Conservation (phyloP, 2,329 filamentous ascomycete genomes). For the Aspergillus udagawae region DNA sequence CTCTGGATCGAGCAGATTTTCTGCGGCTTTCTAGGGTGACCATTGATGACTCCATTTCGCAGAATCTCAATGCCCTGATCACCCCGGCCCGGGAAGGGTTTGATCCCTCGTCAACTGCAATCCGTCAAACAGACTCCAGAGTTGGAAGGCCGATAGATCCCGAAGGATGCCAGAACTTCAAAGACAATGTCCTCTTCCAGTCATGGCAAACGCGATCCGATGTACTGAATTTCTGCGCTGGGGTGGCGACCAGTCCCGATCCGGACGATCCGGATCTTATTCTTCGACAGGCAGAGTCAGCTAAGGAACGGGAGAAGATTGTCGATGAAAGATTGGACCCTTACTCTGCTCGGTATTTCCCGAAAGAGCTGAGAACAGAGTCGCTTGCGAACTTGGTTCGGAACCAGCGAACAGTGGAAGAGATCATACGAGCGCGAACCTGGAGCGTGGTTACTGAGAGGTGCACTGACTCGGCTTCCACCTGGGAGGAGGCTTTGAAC, state of each 20-base stretch:
- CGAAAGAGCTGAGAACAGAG: slow-evolving; percentile 71
- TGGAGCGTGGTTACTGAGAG: slow-evolving; percentile 75
- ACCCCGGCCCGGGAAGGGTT: slow-evolving; percentile 70
- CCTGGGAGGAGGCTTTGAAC: slow-evolving; percentile 64
- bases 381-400: slow-evolving; percentile 65
- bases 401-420: slow-evolving; percentile 71
- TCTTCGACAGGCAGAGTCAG: slow-evolving; percentile 65
- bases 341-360: slow-evolving; percentile 80
- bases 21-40: slow-evolving; percentile 76
- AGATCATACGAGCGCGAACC: slow-evolving; percentile 72
- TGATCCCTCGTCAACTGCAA: slow-evolving; percentile 72
- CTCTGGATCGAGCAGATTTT: slow-evolving; percentile 62
- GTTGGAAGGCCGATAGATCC: slow-evolving; percentile 54
- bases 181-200: slow-evolving; percentile 74
- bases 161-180: slow-evolving; percentile 66
- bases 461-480: slow-evolving; percentile 58
- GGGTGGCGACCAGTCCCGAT: slow-evolving; percentile 82
- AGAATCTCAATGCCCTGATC: slow-evolving; percentile 85
- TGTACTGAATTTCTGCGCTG: slow-evolving; percentile 82
- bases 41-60: slow-evolving; percentile 89
- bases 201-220: slow-evolving; percentile 81
- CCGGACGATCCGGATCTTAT: slow-evolving; percentile 78
- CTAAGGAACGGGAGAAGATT: slow-evolving; percentile 65
- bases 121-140: slow-evolving; percentile 52
- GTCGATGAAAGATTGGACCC: slow-evolving; percentile 89